Evolutionary conservation across 176 grass and related monocot genomes (phyloP).

Genomic region (Saccharum officinarum): DNA sequence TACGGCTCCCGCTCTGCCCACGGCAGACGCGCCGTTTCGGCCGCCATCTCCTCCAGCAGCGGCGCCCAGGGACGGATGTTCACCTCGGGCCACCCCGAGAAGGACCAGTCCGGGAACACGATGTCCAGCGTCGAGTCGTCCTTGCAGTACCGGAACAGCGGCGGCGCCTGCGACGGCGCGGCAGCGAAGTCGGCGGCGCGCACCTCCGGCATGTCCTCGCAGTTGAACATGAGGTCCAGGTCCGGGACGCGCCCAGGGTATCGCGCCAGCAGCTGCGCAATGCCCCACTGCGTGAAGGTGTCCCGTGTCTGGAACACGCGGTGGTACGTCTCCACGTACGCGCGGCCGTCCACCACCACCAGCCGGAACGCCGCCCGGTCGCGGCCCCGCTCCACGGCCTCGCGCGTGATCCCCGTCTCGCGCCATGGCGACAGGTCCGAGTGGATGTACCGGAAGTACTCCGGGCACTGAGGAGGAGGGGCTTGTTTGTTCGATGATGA

Average conservation of each 20-base stretch:
- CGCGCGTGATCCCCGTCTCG: slow-evolving; percentile 7
- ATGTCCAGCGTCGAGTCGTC: slow-evolving; percentile 60
- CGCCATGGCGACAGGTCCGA: slow-evolving; percentile 63
- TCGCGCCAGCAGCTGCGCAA: slow-evolving; percentile 54
- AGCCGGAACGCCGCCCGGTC: slow-evolving; percentile 56
- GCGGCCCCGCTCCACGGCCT: slow-evolving; percentile 15
- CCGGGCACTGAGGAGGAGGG: slow-evolving; percentile 32
- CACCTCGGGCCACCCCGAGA: slow-evolving; percentile 90
- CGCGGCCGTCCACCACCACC: slow-evolving; percentile 56
- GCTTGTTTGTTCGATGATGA: neutral
- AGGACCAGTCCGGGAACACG: slow-evolving; percentile 94
- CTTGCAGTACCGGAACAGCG: slow-evolving; percentile 92
- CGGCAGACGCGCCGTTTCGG: slow-evolving; percentile 20
- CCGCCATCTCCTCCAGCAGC: slow-evolving; percentile 53
- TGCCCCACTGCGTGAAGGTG: slow-evolving; percentile 62
- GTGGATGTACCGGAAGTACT: slow-evolving; percentile 77
- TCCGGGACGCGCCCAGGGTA: slow-evolving; percentile 59
- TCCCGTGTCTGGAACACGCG: slow-evolving; percentile 58
- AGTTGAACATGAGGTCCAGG: slow-evolving; percentile 74
- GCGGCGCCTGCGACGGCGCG: slow-evolving; percentile 23
- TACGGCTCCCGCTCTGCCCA: slow-evolving; percentile 65
- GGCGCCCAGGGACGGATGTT: slow-evolving; percentile 70
- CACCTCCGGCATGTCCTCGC: slow-evolving; percentile 52
- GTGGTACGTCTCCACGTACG: slow-evolving; percentile 58
- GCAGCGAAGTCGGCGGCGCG: neutral